Percentiles rank a stretch among this genome's conserved stretches.
phyloP scores from a whole-genome alignment of 2,329 filamentous ascomycete species.

The Ilyonectria destructans region DNA sequence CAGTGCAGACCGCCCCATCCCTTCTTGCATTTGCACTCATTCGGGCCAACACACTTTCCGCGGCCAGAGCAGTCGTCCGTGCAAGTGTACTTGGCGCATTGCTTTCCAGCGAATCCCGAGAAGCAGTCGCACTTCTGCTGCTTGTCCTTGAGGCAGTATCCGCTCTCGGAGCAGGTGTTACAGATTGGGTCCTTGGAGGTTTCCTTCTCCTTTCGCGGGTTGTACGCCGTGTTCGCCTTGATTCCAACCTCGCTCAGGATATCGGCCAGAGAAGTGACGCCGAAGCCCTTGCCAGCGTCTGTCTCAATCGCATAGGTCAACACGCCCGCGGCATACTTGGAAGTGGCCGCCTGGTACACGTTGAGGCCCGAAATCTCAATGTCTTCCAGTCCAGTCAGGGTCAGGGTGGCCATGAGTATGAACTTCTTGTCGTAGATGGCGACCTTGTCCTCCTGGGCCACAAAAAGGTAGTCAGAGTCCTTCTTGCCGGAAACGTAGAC shows the following conservation, averaged over 20 bases:
- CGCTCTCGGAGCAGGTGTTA: conserved; percentile 55
- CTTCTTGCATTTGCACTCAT: conserved; percentile 58
- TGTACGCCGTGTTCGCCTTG: conserved; percentile 56
- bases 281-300: conserved; percentile 58
- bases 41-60: conserved; percentile 60
- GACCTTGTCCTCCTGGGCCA: conserved; percentile 57
- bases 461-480: conserved; percentile 61
- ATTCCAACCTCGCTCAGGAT: conserved; percentile 54
- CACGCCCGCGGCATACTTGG: conserved; percentile 56
- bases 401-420: conserved; percentile 55
- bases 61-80: conserved; percentile 59
- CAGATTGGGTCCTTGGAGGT: conserved; percentile 51
- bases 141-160: conserved; percentile 54
- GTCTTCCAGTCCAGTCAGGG: conserved; percentile 57
- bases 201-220: conserved; percentile 51
- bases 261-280: conserved; percentile 56
- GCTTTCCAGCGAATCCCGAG: conserved; percentile 57
- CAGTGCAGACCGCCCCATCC: conserved; percentile 64
- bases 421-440: conserved; percentile 58
- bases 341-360: conserved; percentile 57
- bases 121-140: conserved; percentile 59
- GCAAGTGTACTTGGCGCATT: conserved; percentile 58
- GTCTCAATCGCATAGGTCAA: conserved; percentile 61
- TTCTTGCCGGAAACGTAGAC: conserved; percentile 55
- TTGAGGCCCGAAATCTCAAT: conserved; percentile 61